A percentile compares a stretch with the other conserved stretches of the same genome.
Evolutionary conservation across 2,329 filamentous ascomycete genomes (phyloP).

Genomic region (Cryphonectria nitschkei): DNA sequence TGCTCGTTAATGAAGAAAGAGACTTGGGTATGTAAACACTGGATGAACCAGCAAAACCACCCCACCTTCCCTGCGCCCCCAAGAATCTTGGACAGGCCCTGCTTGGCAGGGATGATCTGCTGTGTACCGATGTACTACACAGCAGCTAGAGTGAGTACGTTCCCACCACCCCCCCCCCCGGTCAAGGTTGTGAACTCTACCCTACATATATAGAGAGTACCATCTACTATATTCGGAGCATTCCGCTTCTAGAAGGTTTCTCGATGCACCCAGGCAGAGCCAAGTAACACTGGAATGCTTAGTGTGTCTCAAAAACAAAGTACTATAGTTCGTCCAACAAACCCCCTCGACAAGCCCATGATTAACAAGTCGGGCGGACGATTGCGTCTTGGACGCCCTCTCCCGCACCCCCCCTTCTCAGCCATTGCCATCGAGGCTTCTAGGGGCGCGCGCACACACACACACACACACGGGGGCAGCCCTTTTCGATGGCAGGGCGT

Average conservation of each 20-base stretch:
- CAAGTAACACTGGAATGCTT: neutral
- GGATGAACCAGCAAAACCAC: too few species aligned
- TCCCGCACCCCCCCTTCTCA: neutral
- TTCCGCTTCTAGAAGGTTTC: slow-evolving; percentile 3
- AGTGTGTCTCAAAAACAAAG: neutral
- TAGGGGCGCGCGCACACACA: too few species aligned
- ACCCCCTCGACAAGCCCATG: too few species aligned
- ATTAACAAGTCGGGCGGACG: too few species aligned
- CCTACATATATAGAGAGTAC: neutral
- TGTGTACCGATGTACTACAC: neutral
- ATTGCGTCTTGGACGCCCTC: neutral
- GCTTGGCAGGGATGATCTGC: neutral
- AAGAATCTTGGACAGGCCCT: neutral
- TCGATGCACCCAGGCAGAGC: neutral
- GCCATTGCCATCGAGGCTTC: neutral
- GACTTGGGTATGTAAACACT: neutral
- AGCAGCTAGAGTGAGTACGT: too few species aligned
- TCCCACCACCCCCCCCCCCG: too few species aligned
- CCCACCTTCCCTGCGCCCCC: neutral
- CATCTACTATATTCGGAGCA: neutral
- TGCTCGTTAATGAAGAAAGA: neutral
- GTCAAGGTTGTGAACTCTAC: too few species aligned
- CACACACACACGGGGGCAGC: neutral
- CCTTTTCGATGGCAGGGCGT: neutral
- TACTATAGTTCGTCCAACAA: too few species aligned